These are phyloP conservation scores for Funneliformis mosseae DNA, from an alignment of 192 early-diverging fungal genomes.

Conservation along the genomic window DNA sequence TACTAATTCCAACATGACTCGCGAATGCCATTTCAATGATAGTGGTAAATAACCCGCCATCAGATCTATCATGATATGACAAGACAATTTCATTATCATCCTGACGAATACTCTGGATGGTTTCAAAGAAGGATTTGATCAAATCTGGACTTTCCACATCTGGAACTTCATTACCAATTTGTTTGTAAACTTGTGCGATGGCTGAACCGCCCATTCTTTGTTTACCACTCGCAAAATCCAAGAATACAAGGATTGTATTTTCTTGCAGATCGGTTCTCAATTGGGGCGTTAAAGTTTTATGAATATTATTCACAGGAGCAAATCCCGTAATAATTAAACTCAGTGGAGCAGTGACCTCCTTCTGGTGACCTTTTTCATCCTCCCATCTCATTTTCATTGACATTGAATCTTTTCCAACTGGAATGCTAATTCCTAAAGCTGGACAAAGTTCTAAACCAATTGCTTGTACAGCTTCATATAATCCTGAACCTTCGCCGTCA, in stretches of 20 bases:
- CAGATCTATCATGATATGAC: conserved; percentile 98
- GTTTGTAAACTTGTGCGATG: conserved; percentile 92
- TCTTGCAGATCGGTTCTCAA: conserved; percentile 52
- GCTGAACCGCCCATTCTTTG: conserved; percentile 92
- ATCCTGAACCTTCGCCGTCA: conserved; percentile 86
- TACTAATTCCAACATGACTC: conserved; percentile 78
- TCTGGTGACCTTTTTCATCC: conserved; percentile 41
- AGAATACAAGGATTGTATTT: conserved; percentile 72
- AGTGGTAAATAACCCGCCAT: conserved; percentile 95
- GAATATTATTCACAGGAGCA: conserved; percentile 82
- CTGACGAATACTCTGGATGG: conserved; percentile 61
- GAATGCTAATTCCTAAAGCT: conserved; percentile 88
- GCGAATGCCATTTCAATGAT: conserved; percentile 97
- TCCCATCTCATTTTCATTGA: conserved; percentile 97
- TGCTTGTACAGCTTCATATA: conserved; percentile 93
- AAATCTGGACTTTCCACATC: conserved; percentile 77
- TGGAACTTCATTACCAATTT: conserved; percentile 77
- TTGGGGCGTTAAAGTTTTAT: conserved; percentile 89
- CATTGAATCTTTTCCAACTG: conserved; percentile 99
- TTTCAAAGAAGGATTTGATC: conserved; percentile 80
- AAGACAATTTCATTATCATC: conserved; percentile 57
- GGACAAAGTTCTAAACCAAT: conserved; percentile 94
- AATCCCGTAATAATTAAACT: conserved; percentile 94
- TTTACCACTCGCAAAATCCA: conserved; percentile 84
- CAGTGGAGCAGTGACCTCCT: conserved; percentile 84